Conservation (phyloP, 1,139 yeast genomes). For the Candida sojae region DNA sequence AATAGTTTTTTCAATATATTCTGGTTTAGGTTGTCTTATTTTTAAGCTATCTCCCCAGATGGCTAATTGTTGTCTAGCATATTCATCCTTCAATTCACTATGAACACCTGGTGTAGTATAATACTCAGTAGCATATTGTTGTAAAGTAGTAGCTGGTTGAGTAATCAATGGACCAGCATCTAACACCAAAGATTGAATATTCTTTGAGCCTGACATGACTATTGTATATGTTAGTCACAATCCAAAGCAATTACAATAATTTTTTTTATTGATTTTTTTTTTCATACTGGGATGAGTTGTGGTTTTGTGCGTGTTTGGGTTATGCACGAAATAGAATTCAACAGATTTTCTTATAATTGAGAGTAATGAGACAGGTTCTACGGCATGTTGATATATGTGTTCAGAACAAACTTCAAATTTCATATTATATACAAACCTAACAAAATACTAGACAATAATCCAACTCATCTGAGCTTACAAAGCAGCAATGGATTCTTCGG, state of each 20-base stretch:
- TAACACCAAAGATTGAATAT: conserved; percentile 62
- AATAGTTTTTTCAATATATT: conserved; percentile 62
- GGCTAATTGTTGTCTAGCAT: conserved; percentile 72
- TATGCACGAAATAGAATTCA: not conserved
- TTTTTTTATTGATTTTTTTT: not conserved
- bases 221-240: not conserved
- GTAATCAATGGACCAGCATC: conserved; percentile 96
- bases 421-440: too few relatives aligned
- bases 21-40: conserved; percentile 75
- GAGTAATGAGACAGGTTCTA: too few relatives aligned
- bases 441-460: not conserved
- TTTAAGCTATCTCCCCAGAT: conserved; percentile 72
- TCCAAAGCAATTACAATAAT: too few relatives aligned
- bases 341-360: too few relatives aligned
- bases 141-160: conserved; percentile 75
- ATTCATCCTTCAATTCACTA: conserved; percentile 83
- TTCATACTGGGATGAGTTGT: conserved; percentile 3
- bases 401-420: too few relatives aligned
- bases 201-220: conserved; percentile 11
- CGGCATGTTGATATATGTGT: too few relatives aligned
- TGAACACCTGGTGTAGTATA: conserved; percentile 92
- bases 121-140: conserved; percentile 66
- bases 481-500: conserved; percentile 21
- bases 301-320: not conserved
- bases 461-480: not conserved